phyloP scores from a whole-genome alignment of 345 rosid species.

The Alliaria petiolata region DNA sequence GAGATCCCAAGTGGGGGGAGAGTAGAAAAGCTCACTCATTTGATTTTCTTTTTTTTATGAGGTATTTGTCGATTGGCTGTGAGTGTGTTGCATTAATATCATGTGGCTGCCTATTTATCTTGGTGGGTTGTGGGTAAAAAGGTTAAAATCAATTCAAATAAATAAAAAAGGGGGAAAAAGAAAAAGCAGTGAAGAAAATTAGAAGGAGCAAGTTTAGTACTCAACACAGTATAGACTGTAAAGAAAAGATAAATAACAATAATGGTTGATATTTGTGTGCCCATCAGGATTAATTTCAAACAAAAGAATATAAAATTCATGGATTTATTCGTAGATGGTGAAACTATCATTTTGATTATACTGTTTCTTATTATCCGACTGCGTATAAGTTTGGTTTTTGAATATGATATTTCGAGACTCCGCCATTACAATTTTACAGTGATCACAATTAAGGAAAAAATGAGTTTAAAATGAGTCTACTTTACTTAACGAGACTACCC shows the following conservation, averaged over 20 bases:
- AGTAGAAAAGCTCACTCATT: constrained; percentile 53
- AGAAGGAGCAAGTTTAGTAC: constrained; percentile 23
- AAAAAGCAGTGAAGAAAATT: constrained; percentile 25
- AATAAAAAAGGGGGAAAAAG: not conserved
- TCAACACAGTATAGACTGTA: constrained; percentile 51
- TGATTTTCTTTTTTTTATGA: not conserved
- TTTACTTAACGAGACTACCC: too few species aligned
- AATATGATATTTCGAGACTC: not conserved
- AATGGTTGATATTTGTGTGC: constrained; percentile 4
- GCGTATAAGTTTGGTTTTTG: too few species aligned
- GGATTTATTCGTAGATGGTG: not conserved
- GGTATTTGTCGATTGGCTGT: constrained; percentile 1
- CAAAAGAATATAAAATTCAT: not conserved
- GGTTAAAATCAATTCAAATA: not conserved
- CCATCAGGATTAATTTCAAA: constrained; percentile 40
- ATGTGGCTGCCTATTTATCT: constrained; percentile 29
- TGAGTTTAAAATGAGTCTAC: not conserved
- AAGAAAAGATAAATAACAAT: constrained; percentile 9
- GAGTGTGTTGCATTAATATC: constrained; percentile 17
- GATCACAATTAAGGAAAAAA: not conserved
- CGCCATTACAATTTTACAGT: not conserved
- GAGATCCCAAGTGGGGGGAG: constrained; percentile 72
- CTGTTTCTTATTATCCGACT: not conserved
- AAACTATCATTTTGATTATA: not conserved
- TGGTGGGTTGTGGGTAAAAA: constrained; percentile 25